Percentiles rank a stretch among this genome's conserved stretches.
These are phyloP conservation scores for Neckera pumila DNA, from an alignment of 225 moss, liverwort and hornwort species.

Conservation along the genomic window DNA sequence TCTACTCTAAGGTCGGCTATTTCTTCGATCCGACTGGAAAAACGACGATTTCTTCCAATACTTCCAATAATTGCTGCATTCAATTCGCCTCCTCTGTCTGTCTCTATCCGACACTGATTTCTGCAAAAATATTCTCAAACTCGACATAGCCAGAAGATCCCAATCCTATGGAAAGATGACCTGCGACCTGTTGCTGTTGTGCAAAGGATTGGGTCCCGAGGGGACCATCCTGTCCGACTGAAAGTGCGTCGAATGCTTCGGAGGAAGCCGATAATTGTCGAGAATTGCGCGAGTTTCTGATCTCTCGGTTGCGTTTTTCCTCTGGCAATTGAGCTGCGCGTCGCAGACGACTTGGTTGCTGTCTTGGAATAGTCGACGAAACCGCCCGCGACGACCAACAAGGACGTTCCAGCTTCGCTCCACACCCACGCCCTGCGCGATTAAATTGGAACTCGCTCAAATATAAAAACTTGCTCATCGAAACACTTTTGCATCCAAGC, in stretches of 20 bases:
- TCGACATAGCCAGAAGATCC: not conserved
- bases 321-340: slow-evolving; percentile 13
- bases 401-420: slow-evolving; percentile 5
- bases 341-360: slow-evolving; percentile 3
- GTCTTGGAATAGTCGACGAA: slow-evolving; percentile 6
- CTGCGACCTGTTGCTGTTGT: slow-evolving; percentile 39
- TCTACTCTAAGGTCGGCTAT: not conserved
- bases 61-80: not conserved
- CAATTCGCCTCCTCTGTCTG: not conserved
- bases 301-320: not conserved
- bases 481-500: not conserved
- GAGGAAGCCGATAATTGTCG: slow-evolving; percentile 14
- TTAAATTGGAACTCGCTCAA: not conserved
- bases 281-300: slow-evolving; percentile 12
- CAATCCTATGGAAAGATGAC: slow-evolving; percentile 18
- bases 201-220: slow-evolving; percentile 31
- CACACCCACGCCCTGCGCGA: not conserved
- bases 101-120: not conserved
- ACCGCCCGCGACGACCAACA: slow-evolving; percentile 10
- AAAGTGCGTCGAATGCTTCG: not conserved
- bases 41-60: not conserved
- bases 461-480: not conserved
- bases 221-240: slow-evolving; percentile 41
- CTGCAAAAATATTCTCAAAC: not conserved
- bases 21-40: not conserved